phyloP scores from a whole-genome alignment of 2,329 filamentous ascomycete genomes.

The Cladosporium phlei region DNA sequence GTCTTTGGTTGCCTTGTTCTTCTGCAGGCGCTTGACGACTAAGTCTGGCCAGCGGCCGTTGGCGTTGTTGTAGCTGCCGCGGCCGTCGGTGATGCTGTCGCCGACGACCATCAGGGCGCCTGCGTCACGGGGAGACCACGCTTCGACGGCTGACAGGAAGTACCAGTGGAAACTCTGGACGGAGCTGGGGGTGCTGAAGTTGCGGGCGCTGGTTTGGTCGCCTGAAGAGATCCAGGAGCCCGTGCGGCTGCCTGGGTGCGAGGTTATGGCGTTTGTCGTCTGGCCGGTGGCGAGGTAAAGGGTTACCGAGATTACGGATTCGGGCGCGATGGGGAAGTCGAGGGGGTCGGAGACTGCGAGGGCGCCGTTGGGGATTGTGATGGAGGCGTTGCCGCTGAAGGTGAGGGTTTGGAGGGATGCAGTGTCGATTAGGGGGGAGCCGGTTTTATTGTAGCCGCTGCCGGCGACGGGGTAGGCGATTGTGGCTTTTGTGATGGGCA shows the following conservation, averaged over 20 bases:
- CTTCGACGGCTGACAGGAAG: slow-evolving; percentile 56
- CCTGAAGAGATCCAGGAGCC: slow-evolving; percentile 57
- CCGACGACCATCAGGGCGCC: slow-evolving; percentile 53
- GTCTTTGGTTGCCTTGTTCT: slow-evolving; percentile 40
- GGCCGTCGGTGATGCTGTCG: slow-evolving; percentile 63
- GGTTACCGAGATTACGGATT: slow-evolving; percentile 53
- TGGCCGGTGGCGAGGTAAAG: slow-evolving; percentile 57
- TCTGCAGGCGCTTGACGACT: slow-evolving; percentile 49
- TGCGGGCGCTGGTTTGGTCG: slow-evolving; percentile 49
- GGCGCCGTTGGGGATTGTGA: slow-evolving; percentile 52
- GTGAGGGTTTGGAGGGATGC: slow-evolving; percentile 51
- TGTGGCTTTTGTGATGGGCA: slow-evolving; percentile 56
- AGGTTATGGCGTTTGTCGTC: slow-evolving; percentile 53
- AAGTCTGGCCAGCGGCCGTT: slow-evolving; percentile 61
- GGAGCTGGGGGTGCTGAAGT: slow-evolving; percentile 39
- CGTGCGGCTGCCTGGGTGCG: slow-evolving; percentile 61
- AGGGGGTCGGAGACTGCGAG: slow-evolving; percentile 59
- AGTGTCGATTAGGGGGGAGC: slow-evolving; percentile 49
- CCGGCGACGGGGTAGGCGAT: slow-evolving; percentile 48
- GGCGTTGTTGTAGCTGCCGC: slow-evolving; percentile 54
- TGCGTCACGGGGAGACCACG: slow-evolving; percentile 42
- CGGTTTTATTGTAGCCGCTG: slow-evolving; percentile 47
- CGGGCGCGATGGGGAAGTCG: slow-evolving; percentile 48
- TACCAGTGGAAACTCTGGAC: slow-evolving; percentile 49
- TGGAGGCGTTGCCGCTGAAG: slow-evolving; percentile 52